These are phyloP conservation scores for Eimeria maxima DNA, from an alignment of 169 alveolate species.

Conservation along the genomic window DNA sequence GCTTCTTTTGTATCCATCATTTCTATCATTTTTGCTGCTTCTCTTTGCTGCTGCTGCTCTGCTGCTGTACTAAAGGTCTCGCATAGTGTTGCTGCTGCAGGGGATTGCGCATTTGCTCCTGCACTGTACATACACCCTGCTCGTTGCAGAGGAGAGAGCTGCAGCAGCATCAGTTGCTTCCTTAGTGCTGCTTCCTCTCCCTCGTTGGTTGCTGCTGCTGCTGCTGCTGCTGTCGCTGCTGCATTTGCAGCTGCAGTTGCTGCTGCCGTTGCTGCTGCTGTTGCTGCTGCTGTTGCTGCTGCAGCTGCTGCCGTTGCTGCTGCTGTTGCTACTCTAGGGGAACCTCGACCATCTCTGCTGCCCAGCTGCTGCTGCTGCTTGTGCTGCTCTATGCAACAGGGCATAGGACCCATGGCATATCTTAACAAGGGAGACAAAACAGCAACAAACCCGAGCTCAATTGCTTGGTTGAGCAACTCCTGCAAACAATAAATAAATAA, in stretches of 20 bases:
- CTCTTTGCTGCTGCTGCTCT: background rate
- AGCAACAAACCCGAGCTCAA: background rate
- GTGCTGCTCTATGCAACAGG: too few species aligned
- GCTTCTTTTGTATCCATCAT: background rate
- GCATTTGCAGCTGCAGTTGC: background rate
- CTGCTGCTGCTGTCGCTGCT: background rate
- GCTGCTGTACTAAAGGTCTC: background rate
- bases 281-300: background rate
- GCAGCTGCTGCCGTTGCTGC: background rate
- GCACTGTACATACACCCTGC: conserved; percentile 12
- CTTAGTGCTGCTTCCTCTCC: background rate
- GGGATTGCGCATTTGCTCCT: conserved; percentile 21
- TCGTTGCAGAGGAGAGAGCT: conserved; percentile 4
- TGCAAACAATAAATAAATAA: background rate
- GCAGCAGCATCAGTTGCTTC: background rate
- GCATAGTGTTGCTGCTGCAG: conserved; percentile 9
- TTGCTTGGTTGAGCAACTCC: background rate
- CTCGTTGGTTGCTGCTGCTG: too few species aligned
- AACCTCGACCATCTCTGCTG: too few species aligned
- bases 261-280: too few species aligned
- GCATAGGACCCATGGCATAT: too few species aligned
- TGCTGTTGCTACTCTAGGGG: too few species aligned
- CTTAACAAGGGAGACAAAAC: background rate
- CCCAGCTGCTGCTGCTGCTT: too few species aligned
- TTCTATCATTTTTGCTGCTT: background rate